Conservation (phyloP, 2,329 filamentous ascomycete species). For the Metarhizium brunneum region DNA sequence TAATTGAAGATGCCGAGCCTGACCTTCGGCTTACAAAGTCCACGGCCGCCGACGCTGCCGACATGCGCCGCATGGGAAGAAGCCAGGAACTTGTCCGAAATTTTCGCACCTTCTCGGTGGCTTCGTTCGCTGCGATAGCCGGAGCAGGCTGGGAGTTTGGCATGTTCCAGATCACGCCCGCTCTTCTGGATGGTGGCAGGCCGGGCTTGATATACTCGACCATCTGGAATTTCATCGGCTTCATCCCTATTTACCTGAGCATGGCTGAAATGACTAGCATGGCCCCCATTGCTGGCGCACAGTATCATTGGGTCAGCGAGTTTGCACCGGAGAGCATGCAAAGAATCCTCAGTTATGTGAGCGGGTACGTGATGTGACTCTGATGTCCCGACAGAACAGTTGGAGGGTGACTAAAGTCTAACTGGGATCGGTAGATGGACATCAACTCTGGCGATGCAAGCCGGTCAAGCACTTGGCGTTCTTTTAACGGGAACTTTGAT, state of each 20-base stretch:
- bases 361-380: not conserved
- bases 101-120: slow-evolving; percentile 4
- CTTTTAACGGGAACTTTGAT: slow-evolving; percentile 9
- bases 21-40: not conserved
- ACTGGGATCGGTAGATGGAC: slow-evolving; percentile 6
- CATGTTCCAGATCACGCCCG: slow-evolving; percentile 4
- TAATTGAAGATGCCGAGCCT: not conserved
- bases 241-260: slow-evolving; percentile 5
- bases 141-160: not conserved
- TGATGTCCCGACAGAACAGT: not conserved
- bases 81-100: slow-evolving; percentile 5
- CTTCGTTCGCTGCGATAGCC: slow-evolving; percentile 5
- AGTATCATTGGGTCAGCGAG: slow-evolving; percentile 12
- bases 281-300: slow-evolving; percentile 12
- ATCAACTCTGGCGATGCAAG: slow-evolving; percentile 10
- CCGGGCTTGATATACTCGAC: slow-evolving; percentile 1
- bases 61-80: slow-evolving; percentile 7
- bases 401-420: not conserved
- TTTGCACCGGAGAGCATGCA: slow-evolving; percentile 6
- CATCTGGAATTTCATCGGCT: slow-evolving; percentile 4
- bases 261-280: slow-evolving; percentile 13
- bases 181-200: slow-evolving; percentile 2
- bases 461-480: slow-evolving; percentile 9
- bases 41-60: slow-evolving; percentile 1
- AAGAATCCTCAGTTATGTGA: slow-evolving; percentile 4